Evolutionary conservation across 805 yeast genomes (phyloP), one percentile per base, ranked within the genome.

Genomic region (Dipodascus geniculatus): DNA sequence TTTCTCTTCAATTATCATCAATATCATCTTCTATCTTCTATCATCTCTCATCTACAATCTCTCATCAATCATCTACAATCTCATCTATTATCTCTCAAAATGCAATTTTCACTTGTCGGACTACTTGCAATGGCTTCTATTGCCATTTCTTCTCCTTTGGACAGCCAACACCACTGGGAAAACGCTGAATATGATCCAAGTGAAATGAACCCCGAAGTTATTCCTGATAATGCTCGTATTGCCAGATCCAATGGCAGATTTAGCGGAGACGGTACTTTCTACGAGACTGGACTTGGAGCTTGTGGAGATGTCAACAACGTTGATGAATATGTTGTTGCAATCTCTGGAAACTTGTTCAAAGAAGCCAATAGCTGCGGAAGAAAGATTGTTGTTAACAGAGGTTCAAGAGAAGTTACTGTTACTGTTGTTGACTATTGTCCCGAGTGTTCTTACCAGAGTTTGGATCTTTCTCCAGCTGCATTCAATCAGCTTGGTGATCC

Each of bases 381-480:
- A 65, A 65, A 72, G 61, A 76, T 79, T 60, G 67, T 65, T 50
- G 78, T 78, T 33, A 61, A 60, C 61, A 74, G 73, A 60, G 66
- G 68, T 54, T 80, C 77, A 51, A 76, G 76, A 61, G 67, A 79
- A 14, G 83, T 79, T 54, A 73, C 70, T 48, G 85, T 81, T 50
- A 74, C 76, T 22, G 80, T 80, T 51, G 76, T 72, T 42, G 85
- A 81, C 66, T 68, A 74, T 57, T 81, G 85, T 67, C 76, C 70
- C 53, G 82, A 78, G 22, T 81, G 85, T 62, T 57, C 65, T 23
- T 62, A 67, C 52, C 63, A 76, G 55, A 78, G 74, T 60, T 74
- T 81, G 56, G 85, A 81, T 60, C 71, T 81, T 54, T 77, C 83
- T 16, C 84, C 84, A 3, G 62, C 77, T 54, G 85, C 85, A 2